Evolutionary conservation across 192 early-diverging fungal genomes (phyloP), one percentile per base, ranked within the genome.

Genomic region (Coemansia sp.): DNA sequence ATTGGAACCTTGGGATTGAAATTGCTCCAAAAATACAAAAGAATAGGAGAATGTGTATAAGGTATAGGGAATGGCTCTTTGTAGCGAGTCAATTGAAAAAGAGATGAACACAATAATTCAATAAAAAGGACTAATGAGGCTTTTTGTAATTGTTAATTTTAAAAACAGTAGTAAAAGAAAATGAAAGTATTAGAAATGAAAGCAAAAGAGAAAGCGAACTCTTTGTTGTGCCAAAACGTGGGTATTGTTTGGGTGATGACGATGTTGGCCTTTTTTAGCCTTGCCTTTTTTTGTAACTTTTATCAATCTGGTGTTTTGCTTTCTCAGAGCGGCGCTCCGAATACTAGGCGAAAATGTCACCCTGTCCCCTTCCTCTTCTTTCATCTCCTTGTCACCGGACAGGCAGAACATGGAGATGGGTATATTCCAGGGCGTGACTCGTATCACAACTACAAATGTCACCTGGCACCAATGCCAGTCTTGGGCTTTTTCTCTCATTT

Each of bases 101-200:
- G 46, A 48, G n/a, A 16, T 48, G 46, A 48, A 48, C 32, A 32
- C 32, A 48, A 48, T 3, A 48, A n/a, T 12, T 48, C 46, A 48
- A 19, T 48, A 48, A 6, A 48, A 48, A 48, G 46, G n/a, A n/a
- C 46, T 6, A 48, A 4, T 48, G 46, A 48, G 46, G 46, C 46
- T 48, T 48, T 48, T 48, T 48, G 46, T 48, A 12, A 15, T 45
- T 45, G 43, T 7, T 15, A 45, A 45, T 15, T 15, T 15, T 12
- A 45, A 15, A 45, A 45, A 45, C 43, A 45, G 46, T 18, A 48
- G 46, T 48, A n/a, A 48, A 48, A 48, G n/a, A 48, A 48, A 48
- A n/a, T 6, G 10, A 15, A 48, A n/a, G 46, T 5, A 48, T 1
- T 11, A 4, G 46, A 32, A 32, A 32, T 12, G 46, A 48, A 48